Evolutionary conservation across 106 monocot genomes (phyloP).

Genomic region (Allium fistulosum): DNA sequence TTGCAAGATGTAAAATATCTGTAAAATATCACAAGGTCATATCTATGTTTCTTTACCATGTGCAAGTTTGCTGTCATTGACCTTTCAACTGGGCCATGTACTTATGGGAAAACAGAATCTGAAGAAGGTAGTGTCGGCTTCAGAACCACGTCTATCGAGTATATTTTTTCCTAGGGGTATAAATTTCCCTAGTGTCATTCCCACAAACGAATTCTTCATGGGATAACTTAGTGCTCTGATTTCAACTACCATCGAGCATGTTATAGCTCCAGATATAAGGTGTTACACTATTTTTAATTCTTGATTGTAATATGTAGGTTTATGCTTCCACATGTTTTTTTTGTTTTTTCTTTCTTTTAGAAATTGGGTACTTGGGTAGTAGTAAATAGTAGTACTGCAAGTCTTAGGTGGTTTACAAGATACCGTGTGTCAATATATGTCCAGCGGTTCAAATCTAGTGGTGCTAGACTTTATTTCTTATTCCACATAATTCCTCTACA

Average conservation of each 20-base stretch:
- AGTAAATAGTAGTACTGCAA: too few relatives aligned
- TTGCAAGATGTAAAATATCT: too few relatives aligned
- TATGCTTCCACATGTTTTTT: too few relatives aligned
- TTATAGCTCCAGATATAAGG: constrained; percentile 97
- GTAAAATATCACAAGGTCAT: too few relatives aligned
- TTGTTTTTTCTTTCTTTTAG: background rate
- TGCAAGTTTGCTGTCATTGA: constrained; percentile 97
- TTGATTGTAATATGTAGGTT: background rate
- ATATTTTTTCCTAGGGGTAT: constrained; percentile 69
- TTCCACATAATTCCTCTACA: too few relatives aligned
- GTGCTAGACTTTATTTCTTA: too few relatives aligned
- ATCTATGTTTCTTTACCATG: background rate
- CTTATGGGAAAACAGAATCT: constrained; percentile 98
- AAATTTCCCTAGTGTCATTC: constrained; percentile 30
- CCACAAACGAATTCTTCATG: constrained; percentile 69
- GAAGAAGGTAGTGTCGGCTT: constrained; percentile 98
- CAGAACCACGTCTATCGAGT: constrained; percentile 63
- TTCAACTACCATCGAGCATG: constrained; percentile 95
- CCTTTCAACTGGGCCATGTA: constrained; percentile 96
- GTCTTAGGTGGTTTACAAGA: too few relatives aligned
- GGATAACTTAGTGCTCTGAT: constrained; percentile 80
- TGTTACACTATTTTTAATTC: constrained; percentile 10
- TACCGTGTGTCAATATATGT: too few relatives aligned
- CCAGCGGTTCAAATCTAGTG: too few relatives aligned
- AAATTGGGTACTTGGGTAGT: too few relatives aligned